These are phyloP conservation scores for Quercus rubra DNA, from an alignment of 306 rosid species.

Conservation along the genomic window DNA sequence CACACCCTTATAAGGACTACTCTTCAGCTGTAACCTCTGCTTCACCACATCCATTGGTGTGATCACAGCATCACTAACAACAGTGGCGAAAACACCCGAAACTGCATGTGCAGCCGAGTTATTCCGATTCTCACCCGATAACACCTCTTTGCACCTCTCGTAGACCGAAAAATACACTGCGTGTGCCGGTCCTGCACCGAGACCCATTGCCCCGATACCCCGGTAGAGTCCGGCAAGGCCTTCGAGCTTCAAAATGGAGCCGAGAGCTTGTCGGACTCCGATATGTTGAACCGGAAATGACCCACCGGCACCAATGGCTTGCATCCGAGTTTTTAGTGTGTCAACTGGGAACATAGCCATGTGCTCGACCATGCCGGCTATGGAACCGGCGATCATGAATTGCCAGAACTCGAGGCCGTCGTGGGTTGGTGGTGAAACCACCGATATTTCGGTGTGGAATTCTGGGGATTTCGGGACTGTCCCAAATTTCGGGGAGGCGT, in stretches of 20 bases:
- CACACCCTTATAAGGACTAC: conserved; percentile 71
- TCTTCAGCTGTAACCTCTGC: conserved; percentile 76
- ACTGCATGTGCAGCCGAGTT: conserved; percentile 57
- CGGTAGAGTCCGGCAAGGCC: conserved; percentile 74
- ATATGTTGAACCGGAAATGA: conserved; percentile 68
- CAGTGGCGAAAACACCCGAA: conserved; percentile 74
- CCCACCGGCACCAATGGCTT: conserved; percentile 44
- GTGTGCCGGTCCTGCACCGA: conserved; percentile 93
- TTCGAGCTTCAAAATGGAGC: conserved; percentile 58
- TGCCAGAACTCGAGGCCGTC: conserved; percentile 92
- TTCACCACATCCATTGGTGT: conserved; percentile 97
- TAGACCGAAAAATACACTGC: conserved; percentile 78
- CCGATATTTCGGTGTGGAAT: conserved; percentile 40
- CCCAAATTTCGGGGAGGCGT: conserved; percentile 29
- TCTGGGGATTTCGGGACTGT: conserved; percentile 39
- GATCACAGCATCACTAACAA: conserved; percentile 75
- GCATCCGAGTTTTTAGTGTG: conserved; percentile 90
- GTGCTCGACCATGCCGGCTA: conserved; percentile 78
- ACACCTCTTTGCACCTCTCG: conserved; percentile 54
- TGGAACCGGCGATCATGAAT: conserved; percentile 80
- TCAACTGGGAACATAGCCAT: conserved; percentile 94
- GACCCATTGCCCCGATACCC: conserved; percentile 85
- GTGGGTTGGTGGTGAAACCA: conserved; percentile 36
- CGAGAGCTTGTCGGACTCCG: conserved; percentile 58
- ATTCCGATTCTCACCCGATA: conserved; percentile 50